These are phyloP conservation scores for Fusarium agapanthi DNA, from an alignment of 2,329 filamentous ascomycete genomes.

Conservation along the genomic window DNA sequence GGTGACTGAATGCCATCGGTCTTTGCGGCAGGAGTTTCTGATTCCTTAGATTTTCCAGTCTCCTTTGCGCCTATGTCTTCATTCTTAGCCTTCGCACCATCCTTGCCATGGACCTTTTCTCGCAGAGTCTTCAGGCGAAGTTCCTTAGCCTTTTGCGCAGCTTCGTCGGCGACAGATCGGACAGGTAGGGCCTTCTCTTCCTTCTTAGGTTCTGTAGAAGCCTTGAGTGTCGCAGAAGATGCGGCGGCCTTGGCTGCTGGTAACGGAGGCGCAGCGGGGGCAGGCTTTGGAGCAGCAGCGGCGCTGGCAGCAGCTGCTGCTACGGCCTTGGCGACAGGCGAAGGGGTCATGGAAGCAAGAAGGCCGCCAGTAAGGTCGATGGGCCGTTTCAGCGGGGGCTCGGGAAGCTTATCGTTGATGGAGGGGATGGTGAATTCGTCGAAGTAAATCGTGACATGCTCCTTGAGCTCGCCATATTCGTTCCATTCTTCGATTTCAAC, in stretches of 20 bases:
- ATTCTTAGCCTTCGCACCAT: conserved; percentile 29
- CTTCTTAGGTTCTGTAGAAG: conserved; percentile 32
- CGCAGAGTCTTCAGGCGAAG: conserved; percentile 62
- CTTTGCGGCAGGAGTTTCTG: conserved; percentile 7
- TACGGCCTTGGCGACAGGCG: conserved; percentile 39
- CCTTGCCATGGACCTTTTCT: conserved; percentile 64
- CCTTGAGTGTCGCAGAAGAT: conserved; percentile 16
- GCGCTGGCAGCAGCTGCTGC: conserved; percentile 28
- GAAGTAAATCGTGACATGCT: conserved; percentile 77
- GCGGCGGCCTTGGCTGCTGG: conserved; percentile 34
- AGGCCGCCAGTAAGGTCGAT: conserved; percentile 26
- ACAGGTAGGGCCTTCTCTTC: conserved; percentile 53
- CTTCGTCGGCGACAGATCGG: conserved; percentile 70
- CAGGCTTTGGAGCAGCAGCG: conserved; percentile 35
- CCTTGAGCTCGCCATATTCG: conserved; percentile 93
- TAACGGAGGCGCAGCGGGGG: conserved; percentile 37
- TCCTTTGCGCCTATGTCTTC: not conserved
- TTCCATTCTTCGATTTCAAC: conserved; percentile 99
- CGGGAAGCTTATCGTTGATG: conserved; percentile 61
- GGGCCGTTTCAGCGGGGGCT: conserved; percentile 43
- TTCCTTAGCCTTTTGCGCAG: conserved; percentile 70
- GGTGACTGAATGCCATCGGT: conserved; percentile 55
- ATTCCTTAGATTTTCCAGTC: conserved; percentile 11
- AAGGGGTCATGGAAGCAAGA: conserved; percentile 36
- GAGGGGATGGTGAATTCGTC: conserved; percentile 68